Evolutionary conservation across 2,329 filamentous ascomycete species (phyloP).

Genomic region (Lasiodiplodia hormozganensis): DNA sequence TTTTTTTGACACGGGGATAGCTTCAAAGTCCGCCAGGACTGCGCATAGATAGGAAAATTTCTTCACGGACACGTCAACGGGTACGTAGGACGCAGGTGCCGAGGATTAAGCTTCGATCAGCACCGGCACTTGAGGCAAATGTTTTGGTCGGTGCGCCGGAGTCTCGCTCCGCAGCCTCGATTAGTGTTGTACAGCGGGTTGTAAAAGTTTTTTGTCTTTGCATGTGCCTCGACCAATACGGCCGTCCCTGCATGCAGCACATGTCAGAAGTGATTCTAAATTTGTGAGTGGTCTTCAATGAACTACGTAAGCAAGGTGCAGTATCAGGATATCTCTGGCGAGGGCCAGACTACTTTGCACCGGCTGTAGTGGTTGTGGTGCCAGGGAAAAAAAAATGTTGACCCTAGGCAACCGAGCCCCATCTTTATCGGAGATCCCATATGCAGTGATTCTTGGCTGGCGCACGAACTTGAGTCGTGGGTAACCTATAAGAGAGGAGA

Average conservation of each 20-base stretch:
- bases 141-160: constrained; percentile 4
- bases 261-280: no score
- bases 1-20: constrained; percentile 17
- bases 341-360: no score
- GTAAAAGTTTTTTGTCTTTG: no score
- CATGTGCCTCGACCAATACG: no score
- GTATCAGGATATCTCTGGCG: no score
- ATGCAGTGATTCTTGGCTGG: background rate
- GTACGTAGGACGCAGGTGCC: constrained; percentile 8
- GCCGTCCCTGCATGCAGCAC: no score
- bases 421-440: background rate
- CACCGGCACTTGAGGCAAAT: constrained; percentile 12
- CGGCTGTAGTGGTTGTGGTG: no score
- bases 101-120: constrained; percentile 24
- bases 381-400: background rate
- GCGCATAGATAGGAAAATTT: constrained; percentile 11
- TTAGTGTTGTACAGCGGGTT: background rate
- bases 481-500: constrained; percentile 1
- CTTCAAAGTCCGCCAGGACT: background rate
- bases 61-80: constrained; percentile 21
- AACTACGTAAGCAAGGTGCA: no score
- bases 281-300: no score
- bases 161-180: background rate
- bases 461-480: constrained; percentile 10
- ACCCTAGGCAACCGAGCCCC: background rate